These are phyloP conservation scores for Mycena capillaripes DNA, from an alignment of 768 basidiomycete species.

Conservation along the genomic window DNA sequence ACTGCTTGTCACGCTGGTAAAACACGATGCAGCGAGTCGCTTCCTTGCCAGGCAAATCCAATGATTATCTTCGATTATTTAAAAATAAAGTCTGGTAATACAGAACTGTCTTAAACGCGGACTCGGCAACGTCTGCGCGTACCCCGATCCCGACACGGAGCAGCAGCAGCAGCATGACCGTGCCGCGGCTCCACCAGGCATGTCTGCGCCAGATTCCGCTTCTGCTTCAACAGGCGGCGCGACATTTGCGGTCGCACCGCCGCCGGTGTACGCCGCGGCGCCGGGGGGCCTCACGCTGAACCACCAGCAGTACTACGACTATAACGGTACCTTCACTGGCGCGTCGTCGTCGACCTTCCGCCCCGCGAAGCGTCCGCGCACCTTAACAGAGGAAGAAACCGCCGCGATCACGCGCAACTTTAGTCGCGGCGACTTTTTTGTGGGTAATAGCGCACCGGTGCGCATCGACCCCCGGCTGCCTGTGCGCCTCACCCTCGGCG, in stretches of 20 bases:
- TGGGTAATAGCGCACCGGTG: conserved; percentile 84
- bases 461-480: conserved; percentile 87
- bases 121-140: conserved; percentile 76
- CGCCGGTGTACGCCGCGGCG: conserved; percentile 58
- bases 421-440: conserved; percentile 85
- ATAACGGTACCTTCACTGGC: conserved; percentile 75
- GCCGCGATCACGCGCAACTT: conserved; percentile 89
- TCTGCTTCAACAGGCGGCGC: conserved; percentile 23
- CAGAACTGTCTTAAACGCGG: conserved; percentile 90
- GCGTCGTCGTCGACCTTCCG: conserved; percentile 84
- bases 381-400: conserved; percentile 86
- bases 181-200: conserved; percentile 45
- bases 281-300: conserved; percentile 20
- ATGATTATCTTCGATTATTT: background rate
- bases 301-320: conserved; percentile 83
- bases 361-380: conserved; percentile 83
- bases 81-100: background rate
- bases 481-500: conserved; percentile 83
- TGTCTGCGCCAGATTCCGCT: conserved; percentile 25
- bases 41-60: conserved; percentile 79
- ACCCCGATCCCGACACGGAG: conserved; percentile 82
- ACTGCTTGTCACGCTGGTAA: conserved; percentile 87
- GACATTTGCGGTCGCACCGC: conserved; percentile 59
- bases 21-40: conserved; percentile 85
- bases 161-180: conserved; percentile 56